Evolutionary conservation across 495 filamentous ascomycete species (phyloP), one percentile per base, ranked within the genome.

Genomic region (Bacidia gigantensis): DNA sequence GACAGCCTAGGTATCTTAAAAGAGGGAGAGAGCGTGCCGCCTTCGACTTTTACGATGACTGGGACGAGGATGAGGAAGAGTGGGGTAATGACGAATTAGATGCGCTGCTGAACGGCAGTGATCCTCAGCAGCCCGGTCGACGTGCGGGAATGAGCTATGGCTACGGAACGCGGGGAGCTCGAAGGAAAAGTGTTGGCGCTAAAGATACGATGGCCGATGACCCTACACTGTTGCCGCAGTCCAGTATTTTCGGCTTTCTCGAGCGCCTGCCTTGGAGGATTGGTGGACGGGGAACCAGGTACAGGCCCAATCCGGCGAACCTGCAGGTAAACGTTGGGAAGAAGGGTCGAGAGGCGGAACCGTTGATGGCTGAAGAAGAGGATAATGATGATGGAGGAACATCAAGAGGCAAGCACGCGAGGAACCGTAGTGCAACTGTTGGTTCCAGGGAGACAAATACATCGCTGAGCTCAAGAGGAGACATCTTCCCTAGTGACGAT

Each of bases 1-100:
- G 76, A 71, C 59, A 79, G 79, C 46, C 84, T 89, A 52, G 86
- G 87, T 58, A 83, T 83, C 39, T 72, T 77, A 48, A 72, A 78
- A 67, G 82, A 56, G 83, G 81, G 10, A 68, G 80, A 38, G 81
- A 86, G 23, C 89, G 95, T 62, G 79, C 82, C 39, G 85, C 78
- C 56, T 98, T 98, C 58, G 93, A 95, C 59, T 98, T 98, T 70
- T 98, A 98, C 69, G 92, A 98, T 64, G 89, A 95, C 61, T 95
- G 90, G 88, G 87, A 95, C 46, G 87, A 89, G 50, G 78, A 81
- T 50, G 81, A 85, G 22, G 77, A 77, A 26, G 75, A 76, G 55
- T 85, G 81, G 71, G 84, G 81, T 0, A 84, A 83, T 54, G 89
- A 89, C 50, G 89, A 96, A 65, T 76, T 95, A 65, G 92, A 97